These are phyloP conservation scores for Lodderomyces theae DNA, from an alignment of 1,139 yeast species.

Conservation along the genomic window DNA sequence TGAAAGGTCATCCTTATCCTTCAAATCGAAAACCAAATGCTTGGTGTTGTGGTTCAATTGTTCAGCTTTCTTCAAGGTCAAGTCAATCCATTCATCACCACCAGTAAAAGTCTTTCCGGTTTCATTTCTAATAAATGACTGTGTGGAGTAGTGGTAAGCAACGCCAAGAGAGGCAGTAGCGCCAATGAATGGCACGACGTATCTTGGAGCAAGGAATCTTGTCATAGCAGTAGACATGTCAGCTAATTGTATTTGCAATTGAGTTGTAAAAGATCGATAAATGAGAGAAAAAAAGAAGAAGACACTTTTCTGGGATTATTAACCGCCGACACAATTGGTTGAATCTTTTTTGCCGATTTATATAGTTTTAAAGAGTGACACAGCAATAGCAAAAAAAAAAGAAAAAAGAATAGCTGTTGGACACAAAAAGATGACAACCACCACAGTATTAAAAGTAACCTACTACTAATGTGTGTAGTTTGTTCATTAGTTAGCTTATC, in stretches of 20 bases:
- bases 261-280: no score
- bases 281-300: neutral
- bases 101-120: constrained; percentile 60
- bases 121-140: constrained; percentile 39
- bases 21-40: constrained; percentile 70
- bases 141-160: constrained; percentile 40
- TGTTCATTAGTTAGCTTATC: no score
- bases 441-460: neutral
- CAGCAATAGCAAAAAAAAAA: neutral
- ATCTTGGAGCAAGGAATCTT: constrained; percentile 20
- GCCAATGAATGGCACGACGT: constrained; percentile 36
- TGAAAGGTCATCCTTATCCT: constrained; percentile 61
- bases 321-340: neutral
- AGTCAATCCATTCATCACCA: constrained; percentile 76
- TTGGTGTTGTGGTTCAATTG: constrained; percentile 64
- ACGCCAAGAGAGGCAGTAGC: constrained; percentile 52
- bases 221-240: constrained; percentile 6
- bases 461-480: no score
- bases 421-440: neutral
- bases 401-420: neutral
- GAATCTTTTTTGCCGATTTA: neutral
- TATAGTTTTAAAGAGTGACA: neutral
- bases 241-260: constrained; percentile 2
- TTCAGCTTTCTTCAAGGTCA: constrained; percentile 60
- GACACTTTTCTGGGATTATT: neutral